Base-by-base conservation (phyloP, 208 protist species). In the Leishmania mexicana region DNA sequence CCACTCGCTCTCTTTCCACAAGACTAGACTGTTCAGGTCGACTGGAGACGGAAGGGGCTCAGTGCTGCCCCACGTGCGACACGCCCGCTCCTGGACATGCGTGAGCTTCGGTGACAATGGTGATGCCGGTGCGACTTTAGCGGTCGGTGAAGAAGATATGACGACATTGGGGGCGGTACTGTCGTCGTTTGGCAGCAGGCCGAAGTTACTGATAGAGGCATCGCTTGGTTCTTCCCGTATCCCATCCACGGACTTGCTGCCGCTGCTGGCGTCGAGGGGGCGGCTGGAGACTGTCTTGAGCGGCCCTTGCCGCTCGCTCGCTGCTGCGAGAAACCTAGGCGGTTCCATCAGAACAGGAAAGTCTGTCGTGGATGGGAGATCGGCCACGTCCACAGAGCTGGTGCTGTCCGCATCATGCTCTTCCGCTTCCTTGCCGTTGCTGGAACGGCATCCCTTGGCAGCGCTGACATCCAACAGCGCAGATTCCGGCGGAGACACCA, bases 11-110 rank as follows among this genome's bases (percentile, higher is more conserved):
- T 28, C 49, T 1, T 31, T 73, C 28, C 19, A 54, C n/a, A 70
- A 72, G 19, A 68, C 35, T 21, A 75, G 49, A n/a, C 42, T 79
- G 75, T 70, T 74, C 10, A 70, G 49, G 24, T 47, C 68, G 0
- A 75, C 80, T 2, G 80, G 80, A 38, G 80, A 84, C 6, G 80
- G 80, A 3, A 70, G 42, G 45, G 40, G 80, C n/a, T 80, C 45
- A 31, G 15, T 42, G 7, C 28, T 47, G 2, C 67, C 57, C 0
- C 38, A 38, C 35, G 2, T 13, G 53, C 24, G 54, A 38, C 57
- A n/a, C 13, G 72, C 6, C 11, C 72, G 72, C 31, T 21, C 28
- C 45, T 57, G 3, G 31, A 15, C 72, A 21, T 58, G 72, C 17
- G 75, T 2, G 24, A 67, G 57, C 40, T 68, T 35, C 57, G 75